Evolutionary conservation across 192 early-diverging fungal genomes (phyloP), one percentile per base, ranked within the genome.

Genomic region (Coemansia umbellata): DNA sequence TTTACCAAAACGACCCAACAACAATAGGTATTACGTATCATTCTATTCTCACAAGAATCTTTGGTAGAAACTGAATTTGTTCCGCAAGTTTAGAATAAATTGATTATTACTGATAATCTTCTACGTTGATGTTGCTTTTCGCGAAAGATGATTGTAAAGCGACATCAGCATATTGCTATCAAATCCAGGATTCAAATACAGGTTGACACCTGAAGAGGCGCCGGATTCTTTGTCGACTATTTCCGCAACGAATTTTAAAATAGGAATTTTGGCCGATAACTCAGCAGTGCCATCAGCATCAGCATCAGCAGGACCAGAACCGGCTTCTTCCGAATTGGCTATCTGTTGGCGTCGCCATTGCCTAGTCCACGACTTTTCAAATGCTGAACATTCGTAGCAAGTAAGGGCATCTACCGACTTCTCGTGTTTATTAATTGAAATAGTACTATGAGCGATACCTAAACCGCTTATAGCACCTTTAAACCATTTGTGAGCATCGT

Each of bases 1-100:
- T 93, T 9, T 93, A 90, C 70, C 89, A 93, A 66, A 85, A 81
- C 60, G 86, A 90, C 36, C 82, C 85, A 7, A 78, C 77, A 10
- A 82, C 81, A 8, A 87, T 93, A 50, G 79, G 75, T 53, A 70
- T 83, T 8, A 84, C 85, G 22, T 93, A 93, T 53, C 85, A 84
- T 24, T 88, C 82, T 33, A 78, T 89, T n/a, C 73, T 93, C 70
- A 83, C 81, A 11, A 80, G 91, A 7, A 77, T 91, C 42, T 90
- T 93, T 69, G 91, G 91, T 21, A 75, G 79, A 36, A 90, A 90
- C 49, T 92, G 78, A 50, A 52, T 9, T 8, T 42, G 3, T 15
- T 15, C 21, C 40, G n/a, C n/a, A 14, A 8, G 33, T 14, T 35
- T 35, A 35, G 33, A 35, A 35, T 13, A 0, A 35, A 35, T 35